These are phyloP conservation scores for Wilcoxina mikolae DNA, from an alignment of 495 filamentous ascomycete species.

Conservation along the genomic window DNA sequence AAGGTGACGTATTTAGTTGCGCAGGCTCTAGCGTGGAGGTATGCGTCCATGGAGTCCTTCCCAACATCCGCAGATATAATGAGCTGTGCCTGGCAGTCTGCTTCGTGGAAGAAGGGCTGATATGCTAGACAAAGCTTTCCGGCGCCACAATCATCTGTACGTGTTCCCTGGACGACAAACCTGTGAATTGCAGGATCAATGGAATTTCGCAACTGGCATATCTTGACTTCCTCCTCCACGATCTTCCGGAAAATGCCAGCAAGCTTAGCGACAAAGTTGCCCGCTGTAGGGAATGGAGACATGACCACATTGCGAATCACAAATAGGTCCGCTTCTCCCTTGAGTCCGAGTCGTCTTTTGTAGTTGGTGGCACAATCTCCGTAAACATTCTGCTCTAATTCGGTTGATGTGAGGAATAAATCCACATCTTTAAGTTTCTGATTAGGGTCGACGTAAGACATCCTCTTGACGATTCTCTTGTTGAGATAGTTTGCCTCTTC, in stretches of 20 bases:
- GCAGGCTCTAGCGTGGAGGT: neutral
- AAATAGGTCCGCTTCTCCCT: conserved; percentile 28
- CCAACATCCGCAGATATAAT: conserved; percentile 27
- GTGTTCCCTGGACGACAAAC: conserved; percentile 30
- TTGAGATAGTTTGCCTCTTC: conserved; percentile 40
- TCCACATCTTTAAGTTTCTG: conserved; percentile 31
- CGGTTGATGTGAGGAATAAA: conserved; percentile 35
- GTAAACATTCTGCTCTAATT: conserved; percentile 32
- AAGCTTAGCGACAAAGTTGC: conserved; percentile 28
- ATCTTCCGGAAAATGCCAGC: conserved; percentile 24
- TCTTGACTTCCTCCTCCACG: conserved; percentile 26
- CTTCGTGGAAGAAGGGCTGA: conserved; percentile 30
- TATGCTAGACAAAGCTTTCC: conserved; percentile 30
- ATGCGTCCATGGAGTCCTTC: neutral
- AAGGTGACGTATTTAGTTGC: neutral
- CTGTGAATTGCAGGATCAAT: conserved; percentile 20
- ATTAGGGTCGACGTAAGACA: conserved; percentile 31
- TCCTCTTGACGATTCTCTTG: conserved; percentile 30
- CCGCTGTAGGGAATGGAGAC: conserved; percentile 31
- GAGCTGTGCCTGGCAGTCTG: conserved; percentile 28
- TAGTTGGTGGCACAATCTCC: conserved; percentile 31
- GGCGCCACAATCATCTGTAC: neutral
- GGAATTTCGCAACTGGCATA: conserved; percentile 19
- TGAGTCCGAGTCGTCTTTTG: conserved; percentile 31
- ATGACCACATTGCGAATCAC: conserved; percentile 32